phyloP scores from a whole-genome alignment of 306 rosid species.

The Bauhinia variegata region DNA sequence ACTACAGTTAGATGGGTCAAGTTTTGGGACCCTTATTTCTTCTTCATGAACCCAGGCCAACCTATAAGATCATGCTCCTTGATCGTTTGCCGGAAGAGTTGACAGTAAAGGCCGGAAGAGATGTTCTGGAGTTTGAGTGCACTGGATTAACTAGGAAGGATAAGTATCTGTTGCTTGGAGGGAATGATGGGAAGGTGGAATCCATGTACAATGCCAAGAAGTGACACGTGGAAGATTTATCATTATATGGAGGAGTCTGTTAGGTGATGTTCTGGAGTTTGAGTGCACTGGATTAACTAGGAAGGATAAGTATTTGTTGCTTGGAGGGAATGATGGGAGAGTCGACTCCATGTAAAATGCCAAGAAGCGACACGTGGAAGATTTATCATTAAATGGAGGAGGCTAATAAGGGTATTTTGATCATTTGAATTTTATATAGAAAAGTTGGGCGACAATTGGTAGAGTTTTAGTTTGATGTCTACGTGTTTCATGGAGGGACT shows the following conservation, averaged over 20 bases:
- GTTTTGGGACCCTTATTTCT: conserved; percentile 94
- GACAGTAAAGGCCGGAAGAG: conserved; percentile 75
- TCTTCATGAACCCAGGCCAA: conserved; percentile 97
- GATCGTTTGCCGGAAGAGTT: conserved; percentile 75
- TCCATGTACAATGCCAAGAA: conserved; percentile 70
- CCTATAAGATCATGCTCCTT: conserved; percentile 70
- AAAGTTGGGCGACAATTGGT: too few relatives aligned
- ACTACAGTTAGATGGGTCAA: conserved; percentile 91
- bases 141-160: conserved; percentile 86
- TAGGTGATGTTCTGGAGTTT: conserved; percentile 77
- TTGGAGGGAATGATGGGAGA: conserved; percentile 96
- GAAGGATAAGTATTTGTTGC: conserved; percentile 83
- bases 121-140: conserved; percentile 78
- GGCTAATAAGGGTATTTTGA: too few relatives aligned
- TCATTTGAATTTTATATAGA: too few relatives aligned
- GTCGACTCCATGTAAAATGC: conserved; percentile 74
- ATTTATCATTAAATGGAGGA: too few relatives aligned
- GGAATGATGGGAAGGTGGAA: conserved; percentile 95
- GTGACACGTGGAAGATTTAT: conserved; percentile 16
- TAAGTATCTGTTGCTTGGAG: conserved; percentile 85
- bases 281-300: conserved; percentile 85
- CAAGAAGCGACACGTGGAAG: conserved; percentile 50
- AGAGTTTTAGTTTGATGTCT: too few relatives aligned
- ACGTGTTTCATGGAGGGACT: too few relatives aligned
- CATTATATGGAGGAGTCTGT: neutral